Evolutionary conservation across 805 yeast species (phyloP), one percentile per base, ranked within the genome.

Genomic region (Kluyveromyces wickerhamii): DNA sequence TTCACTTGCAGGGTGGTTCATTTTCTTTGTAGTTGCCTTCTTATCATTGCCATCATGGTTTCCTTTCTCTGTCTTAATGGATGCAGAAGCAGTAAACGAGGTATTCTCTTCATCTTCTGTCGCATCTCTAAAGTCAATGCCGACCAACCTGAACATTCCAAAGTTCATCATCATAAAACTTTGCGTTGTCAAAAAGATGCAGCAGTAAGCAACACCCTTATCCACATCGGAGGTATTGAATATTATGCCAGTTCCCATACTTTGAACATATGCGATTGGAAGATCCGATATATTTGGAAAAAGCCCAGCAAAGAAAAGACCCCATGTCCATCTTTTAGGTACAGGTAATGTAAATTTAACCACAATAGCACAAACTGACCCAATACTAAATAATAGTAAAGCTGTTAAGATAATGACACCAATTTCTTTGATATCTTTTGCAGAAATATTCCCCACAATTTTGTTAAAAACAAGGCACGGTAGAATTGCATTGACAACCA

Each of bases 231-330:
- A 67, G 4, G 61, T 38, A 0, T 75, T 59, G 45, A 86, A 77
- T 5, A 67, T 59, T 1, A 72, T 62, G 1, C 86, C 77, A 12
- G 69, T 63, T 17, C 82, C 78, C 49, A 85, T 60, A 2, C 89
- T 79, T 48, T 79, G 85, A 23, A 78, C 54, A 45, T 85, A 86
- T 0, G 95, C 94, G 45, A 85, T 81, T 0, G 95, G 95, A 37
- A 85, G 65, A 59, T 85, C 95, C 11, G 87, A 74, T 28, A 80
- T 75, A 50, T 85, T 85, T 28, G 87, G 88, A 49, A 84, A 74
- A 20, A 81, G 63, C 0, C 89, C 86, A 7, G 82, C 85, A 19
- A 79, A 69, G 5, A 80, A 41, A 13, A 79, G 52, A 0, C 95
- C 94, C 35, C 94, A 92, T 17, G 69, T 60, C 89, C 94, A 85